A percentile compares a stretch with the other conserved stretches of the same genome.
Evolutionary conservation across 1,284 basidiomycete genomes (phyloP).

Genomic region (Cutaneotrichosporon dermatis): DNA sequence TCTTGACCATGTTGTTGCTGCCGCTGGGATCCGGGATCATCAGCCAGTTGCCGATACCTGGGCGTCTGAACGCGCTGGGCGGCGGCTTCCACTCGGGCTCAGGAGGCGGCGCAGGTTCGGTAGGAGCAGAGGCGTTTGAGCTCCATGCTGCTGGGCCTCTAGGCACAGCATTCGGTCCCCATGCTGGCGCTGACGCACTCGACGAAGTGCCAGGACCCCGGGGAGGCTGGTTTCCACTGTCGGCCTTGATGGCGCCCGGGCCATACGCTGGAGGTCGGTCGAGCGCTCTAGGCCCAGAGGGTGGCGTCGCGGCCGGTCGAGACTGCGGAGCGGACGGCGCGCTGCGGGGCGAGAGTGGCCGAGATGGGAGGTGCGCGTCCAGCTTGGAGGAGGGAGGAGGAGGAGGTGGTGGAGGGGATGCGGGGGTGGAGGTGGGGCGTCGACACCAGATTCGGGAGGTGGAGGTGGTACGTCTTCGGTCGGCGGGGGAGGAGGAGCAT

Average conservation of each 20-base stretch:
- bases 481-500: constrained; percentile 4
- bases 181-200: background rate
- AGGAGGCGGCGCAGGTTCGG: background rate
- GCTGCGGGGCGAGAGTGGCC: constrained; percentile 7
- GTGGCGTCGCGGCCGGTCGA: constrained; percentile 2
- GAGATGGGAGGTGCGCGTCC: constrained; percentile 14
- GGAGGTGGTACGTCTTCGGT: background rate
- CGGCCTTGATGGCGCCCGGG: background rate
- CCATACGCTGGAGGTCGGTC: background rate
- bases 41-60: constrained; percentile 31
- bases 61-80: constrained; percentile 23
- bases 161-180: background rate
- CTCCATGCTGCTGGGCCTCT: constrained; percentile 1
- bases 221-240: background rate
- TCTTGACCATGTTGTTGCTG: constrained; percentile 28
- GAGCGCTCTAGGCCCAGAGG: background rate
- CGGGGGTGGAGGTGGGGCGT: constrained; percentile 20
- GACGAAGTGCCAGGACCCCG: background rate
- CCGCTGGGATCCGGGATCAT: constrained; percentile 19
- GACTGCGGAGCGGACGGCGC: background rate
- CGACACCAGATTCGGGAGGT: constrained; percentile 1
- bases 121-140: background rate
- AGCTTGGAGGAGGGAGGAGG: constrained; percentile 27
- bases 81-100: constrained; percentile 26
- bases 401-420: constrained; percentile 9